Percentiles rank a stretch among this genome's conserved stretches.
These are phyloP conservation scores for Diaporthe aspalathi DNA, from an alignment of 2,329 filamentous ascomycete genomes.

Conservation along the genomic window DNA sequence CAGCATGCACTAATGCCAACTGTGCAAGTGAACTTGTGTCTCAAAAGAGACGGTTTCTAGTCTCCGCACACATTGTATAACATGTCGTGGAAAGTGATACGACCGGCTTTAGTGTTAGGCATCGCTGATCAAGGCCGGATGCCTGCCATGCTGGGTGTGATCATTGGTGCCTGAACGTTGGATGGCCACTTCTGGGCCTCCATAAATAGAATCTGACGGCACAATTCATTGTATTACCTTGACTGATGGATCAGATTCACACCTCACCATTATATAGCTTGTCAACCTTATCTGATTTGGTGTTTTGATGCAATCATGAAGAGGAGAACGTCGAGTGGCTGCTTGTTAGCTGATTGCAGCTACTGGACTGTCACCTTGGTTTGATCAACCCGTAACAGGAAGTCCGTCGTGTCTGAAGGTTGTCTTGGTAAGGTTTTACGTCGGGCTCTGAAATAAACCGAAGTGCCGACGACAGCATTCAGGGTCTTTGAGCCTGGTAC, in stretches of 20 bases:
- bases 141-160: not conserved
- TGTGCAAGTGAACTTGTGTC: conserved; percentile 37
- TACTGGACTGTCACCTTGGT: not conserved
- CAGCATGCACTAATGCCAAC: conserved; percentile 37
- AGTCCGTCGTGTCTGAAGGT: not conserved
- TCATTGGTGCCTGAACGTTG: not conserved
- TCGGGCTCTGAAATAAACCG: too few species aligned
- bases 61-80: conserved; percentile 39
- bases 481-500: conserved; percentile 40
- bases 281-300: not conserved
- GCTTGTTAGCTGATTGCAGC: not conserved
- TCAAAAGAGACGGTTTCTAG: conserved; percentile 38
- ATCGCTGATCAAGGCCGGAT: not conserved
- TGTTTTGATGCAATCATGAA: conserved; percentile 10
- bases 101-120: not conserved
- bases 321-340: not conserved
- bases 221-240: not conserved
- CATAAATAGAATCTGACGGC: not conserved
- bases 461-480: conserved; percentile 36
- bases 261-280: not conserved
- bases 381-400: not conserved
- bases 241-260: not conserved
- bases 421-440: not conserved
- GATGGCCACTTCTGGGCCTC: conserved; percentile 4
- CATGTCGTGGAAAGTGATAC: conserved; percentile 39